Base-by-base conservation (phyloP, 345 rosid species). In the Combretum micranthum region DNA sequence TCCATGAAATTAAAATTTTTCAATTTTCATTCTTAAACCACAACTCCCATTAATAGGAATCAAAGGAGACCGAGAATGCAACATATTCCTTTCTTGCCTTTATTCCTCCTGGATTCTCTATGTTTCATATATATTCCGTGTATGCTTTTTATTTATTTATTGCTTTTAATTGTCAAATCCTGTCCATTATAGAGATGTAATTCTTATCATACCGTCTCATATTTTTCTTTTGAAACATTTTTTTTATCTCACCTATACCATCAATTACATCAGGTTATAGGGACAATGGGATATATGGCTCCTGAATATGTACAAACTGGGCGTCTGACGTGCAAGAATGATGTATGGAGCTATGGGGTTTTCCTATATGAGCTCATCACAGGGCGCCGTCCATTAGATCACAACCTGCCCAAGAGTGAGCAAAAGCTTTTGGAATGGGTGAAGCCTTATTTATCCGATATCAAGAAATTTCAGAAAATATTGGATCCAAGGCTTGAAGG, bases 311-410 rank as follows among this genome's bases (percentile, higher is more conserved):
- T 91, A 50, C 92, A 77, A 42, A 85, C 96, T 0, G 96, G 96
- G 11, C 88, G 93, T 62, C 79, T 88, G 47, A 89, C 96, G 42
- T 77, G 80, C 19, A 83, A 85, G 83, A 92, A 73, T 54, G 98
- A 92, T 26, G 88, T 92, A 20, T 88, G 96, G 96, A 80, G 96
- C 70, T 91, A 77, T 55, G 96, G 96, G 5, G 96, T 91, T n/a
- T 88, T 92, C 81, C 80, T 92, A 44, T 92, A 79, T 19, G 98
- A 92, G 64, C 90, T 92, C 60, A 78, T 92, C 59, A 88, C 96
- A 9, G 96, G 98, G 37, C 74, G 95, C 67, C 85, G 76, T 44
- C 96, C 98, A 2, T 13, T 86, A 57, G 98, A 92, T 64, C 68
- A 79, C 55, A 84, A 81, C 79, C 86, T 72, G 42, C 98, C 98